These are phyloP conservation scores for Tetracentron sinense DNA, from an alignment of 164 flowering plant species.

Conservation along the genomic window DNA sequence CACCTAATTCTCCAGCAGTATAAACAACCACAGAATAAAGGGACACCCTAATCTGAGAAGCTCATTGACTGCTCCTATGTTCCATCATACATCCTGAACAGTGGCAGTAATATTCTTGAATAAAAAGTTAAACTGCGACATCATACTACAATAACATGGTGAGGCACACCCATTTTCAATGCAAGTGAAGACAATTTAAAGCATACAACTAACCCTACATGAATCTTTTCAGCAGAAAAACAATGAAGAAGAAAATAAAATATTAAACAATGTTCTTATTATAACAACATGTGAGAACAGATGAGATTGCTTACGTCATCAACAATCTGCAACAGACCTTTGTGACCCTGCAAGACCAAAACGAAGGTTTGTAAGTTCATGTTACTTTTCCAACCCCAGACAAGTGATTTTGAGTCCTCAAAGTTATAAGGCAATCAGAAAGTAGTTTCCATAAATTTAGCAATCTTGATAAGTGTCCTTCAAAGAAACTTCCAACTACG, in stretches of 20 bases:
- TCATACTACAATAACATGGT: not conserved
- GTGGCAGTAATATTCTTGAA: no score
- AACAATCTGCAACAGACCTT: slow-evolving; percentile 70
- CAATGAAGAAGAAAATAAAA: not conserved
- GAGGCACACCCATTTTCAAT: not conserved
- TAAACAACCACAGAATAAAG: not conserved
- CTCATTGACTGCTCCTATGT: not conserved
- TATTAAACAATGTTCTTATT: not conserved
- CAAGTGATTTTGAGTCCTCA: not conserved
- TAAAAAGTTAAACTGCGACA: not conserved
- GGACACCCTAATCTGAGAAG: not conserved
- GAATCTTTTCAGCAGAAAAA: no score
- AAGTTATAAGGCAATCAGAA: not conserved
- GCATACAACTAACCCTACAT: not conserved
- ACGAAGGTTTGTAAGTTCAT: slow-evolving; percentile 2
- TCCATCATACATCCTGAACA: not conserved
- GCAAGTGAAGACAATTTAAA: not conserved
- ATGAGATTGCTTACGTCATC: slow-evolving; percentile 71
- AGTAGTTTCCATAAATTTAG: not conserved
- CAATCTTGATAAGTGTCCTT: no score
- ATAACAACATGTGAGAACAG: not conserved
- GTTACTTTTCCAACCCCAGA: not conserved
- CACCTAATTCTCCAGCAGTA: not conserved
- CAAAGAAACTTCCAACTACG: not conserved
- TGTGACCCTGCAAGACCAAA: slow-evolving; percentile 56